Conservation (phyloP, 805 yeast species). For the Kuraishia molischiana region DNA sequence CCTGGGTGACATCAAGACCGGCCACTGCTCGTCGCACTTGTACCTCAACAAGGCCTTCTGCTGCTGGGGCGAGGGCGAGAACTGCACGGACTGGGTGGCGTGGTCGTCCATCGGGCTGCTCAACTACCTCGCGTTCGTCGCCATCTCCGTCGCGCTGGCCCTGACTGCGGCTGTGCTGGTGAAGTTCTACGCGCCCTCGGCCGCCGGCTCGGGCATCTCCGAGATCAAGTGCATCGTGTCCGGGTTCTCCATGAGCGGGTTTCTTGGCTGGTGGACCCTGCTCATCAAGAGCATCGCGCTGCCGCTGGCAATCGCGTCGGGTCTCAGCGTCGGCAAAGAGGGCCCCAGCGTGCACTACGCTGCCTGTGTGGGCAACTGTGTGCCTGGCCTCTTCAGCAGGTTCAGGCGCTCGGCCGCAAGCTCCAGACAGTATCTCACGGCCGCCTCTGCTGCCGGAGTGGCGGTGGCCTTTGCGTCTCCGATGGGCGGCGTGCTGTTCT, state of each 20-base stretch:
- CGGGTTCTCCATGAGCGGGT: conserved; percentile 76
- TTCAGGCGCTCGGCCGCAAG: conserved; percentile 36
- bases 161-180: conserved; percentile 60
- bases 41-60: conserved; percentile 71
- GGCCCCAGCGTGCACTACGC: conserved; percentile 99
- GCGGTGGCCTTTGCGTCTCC: conserved; percentile 98
- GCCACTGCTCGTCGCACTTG: conserved; percentile 64
- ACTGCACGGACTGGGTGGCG: conserved; percentile 59
- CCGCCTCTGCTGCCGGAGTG: conserved; percentile 96
- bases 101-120: conserved; percentile 42
- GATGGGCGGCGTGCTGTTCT: conserved; percentile 90
- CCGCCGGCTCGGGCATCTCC: conserved; percentile 96
- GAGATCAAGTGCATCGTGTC: conserved; percentile 92
- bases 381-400: conserved; percentile 43
- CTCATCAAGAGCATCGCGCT: conserved; percentile 68
- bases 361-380: conserved; percentile 85
- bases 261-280: conserved; percentile 65
- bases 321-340: conserved; percentile 91
- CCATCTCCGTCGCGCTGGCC: conserved; percentile 53
- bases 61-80: conserved; percentile 52
- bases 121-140: conserved; percentile 50
- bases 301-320: conserved; percentile 89
- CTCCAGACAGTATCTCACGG: conserved; percentile 58
- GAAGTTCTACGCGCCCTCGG: conserved; percentile 66
- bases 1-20: conserved; percentile 69